These are phyloP conservation scores for Candida dendrica DNA, from an alignment of 805 yeast genomes.

Conservation along the genomic window DNA sequence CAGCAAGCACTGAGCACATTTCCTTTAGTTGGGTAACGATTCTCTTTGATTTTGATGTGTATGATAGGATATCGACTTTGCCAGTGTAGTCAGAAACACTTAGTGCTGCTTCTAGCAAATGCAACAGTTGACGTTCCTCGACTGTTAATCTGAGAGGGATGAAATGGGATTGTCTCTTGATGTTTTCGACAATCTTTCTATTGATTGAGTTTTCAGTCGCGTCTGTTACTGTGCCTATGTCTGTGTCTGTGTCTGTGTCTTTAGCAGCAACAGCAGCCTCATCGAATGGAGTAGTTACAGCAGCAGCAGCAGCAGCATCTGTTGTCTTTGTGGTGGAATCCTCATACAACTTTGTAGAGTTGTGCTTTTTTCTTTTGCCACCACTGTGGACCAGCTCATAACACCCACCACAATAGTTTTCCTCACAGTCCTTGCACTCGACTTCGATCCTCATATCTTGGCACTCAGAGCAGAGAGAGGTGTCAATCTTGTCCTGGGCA, in stretches of 20 bases:
- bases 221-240: too few species aligned
- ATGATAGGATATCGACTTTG: conserved; percentile 62
- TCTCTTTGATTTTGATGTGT: conserved; percentile 61
- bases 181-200: conserved; percentile 11
- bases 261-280: conserved; percentile 3
- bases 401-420: conserved; percentile 64
- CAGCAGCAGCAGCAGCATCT: conserved; percentile 11
- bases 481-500: conserved; percentile 24
- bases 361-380: conserved; percentile 50
- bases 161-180: conserved; percentile 40
- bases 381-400: conserved; percentile 62
- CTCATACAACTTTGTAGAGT: conserved; percentile 21
- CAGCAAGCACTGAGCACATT: conserved; percentile 72
- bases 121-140: conserved; percentile 62
- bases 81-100: conserved; percentile 78
- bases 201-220: conserved; percentile 7
- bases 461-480: conserved; percentile 58
- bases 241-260: conserved; percentile 9
- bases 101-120: conserved; percentile 67
- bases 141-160: conserved; percentile 64
- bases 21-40: conserved; percentile 68
- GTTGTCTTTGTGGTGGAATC: conserved; percentile 18
- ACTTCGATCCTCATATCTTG: conserved; percentile 64
- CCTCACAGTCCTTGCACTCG: conserved; percentile 57
- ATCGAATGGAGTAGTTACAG: background rate